Conservation (phyloP, 1,284 basidiomycete genomes). For the Papiliotrema flavescens region DNA sequence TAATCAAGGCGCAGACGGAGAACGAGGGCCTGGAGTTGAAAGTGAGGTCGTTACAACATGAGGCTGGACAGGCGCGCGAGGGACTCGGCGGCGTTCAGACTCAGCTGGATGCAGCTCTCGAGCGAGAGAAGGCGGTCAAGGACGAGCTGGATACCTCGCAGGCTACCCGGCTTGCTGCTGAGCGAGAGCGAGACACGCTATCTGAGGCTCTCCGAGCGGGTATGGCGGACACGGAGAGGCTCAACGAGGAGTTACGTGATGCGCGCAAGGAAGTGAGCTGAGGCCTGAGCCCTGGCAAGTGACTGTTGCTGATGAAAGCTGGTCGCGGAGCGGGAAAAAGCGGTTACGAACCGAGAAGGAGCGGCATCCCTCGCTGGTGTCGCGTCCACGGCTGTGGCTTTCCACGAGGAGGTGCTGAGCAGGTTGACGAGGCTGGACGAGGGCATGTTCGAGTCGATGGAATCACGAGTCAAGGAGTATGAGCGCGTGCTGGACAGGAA, state of each 20-base stretch:
- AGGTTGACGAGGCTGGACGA: conserved; percentile 13
- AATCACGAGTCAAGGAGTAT: conserved; percentile 14
- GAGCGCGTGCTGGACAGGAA: conserved; percentile 14
- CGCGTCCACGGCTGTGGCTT: neutral
- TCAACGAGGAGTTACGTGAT: neutral
- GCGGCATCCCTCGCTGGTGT: neutral
- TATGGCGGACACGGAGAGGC: conserved; percentile 1
- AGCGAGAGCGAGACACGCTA: conserved; percentile 5
- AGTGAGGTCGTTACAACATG: neutral
- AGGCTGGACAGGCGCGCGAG: neutral
- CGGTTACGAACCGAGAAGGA: neutral
- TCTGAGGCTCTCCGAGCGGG: conserved; percentile 2
- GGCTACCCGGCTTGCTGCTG: conserved; percentile 1
- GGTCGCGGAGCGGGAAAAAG: neutral
- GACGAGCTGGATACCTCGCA: neutral
- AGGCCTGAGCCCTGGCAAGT: too few relatives aligned
- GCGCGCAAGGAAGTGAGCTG: neutral
- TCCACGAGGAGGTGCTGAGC: conserved; percentile 16
- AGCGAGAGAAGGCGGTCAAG: neutral
- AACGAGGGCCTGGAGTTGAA: neutral
- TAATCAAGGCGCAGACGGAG: neutral
- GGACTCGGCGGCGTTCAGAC: neutral
- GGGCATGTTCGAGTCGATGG: conserved; percentile 15
- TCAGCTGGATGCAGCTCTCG: neutral
- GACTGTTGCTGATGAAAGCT: neutral